A percentile compares a stretch with the other conserved stretches of the same genome.
Conservation (phyloP, 495 filamentous ascomycete genomes). For the Tetracladium marchalianum region DNA sequence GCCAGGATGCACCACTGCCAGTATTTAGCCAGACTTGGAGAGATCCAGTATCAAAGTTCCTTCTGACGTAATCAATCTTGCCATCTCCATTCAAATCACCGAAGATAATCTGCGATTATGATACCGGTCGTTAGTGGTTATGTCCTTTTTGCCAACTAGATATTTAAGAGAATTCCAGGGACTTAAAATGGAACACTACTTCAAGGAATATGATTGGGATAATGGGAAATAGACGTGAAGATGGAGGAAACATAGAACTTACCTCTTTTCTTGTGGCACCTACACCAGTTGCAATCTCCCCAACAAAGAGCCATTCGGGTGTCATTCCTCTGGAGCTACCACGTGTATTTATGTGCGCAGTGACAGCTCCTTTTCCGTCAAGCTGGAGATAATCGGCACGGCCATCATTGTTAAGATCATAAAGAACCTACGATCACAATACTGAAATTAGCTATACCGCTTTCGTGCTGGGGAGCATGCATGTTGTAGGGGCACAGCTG, state of each 20-base stretch:
- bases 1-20: not conserved
- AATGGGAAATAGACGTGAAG: too few relatives aligned
- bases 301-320: not conserved
- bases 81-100: not conserved
- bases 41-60: not conserved
- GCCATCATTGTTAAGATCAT: conserved; percentile 21
- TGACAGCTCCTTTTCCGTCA: conserved; percentile 6
- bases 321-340: too few relatives aligned
- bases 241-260: too few relatives aligned
- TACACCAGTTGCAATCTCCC: not conserved
- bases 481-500: too few relatives aligned
- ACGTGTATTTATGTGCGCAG: not conserved
- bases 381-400: conserved; percentile 17
- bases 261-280: not conserved
- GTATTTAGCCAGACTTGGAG: not conserved
- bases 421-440: too few relatives aligned
- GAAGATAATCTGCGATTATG: not conserved
- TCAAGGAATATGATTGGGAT: too few relatives aligned
- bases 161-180: too few relatives aligned
- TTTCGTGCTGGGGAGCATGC: too few relatives aligned
- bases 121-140: too few relatives aligned
- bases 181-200: too few relatives aligned
- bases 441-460: too few relatives aligned
- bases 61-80: not conserved
- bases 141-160: too few relatives aligned